Conservation (phyloP, 768 basidiomycete genomes). For the Agaricus subrufescens region DNA sequence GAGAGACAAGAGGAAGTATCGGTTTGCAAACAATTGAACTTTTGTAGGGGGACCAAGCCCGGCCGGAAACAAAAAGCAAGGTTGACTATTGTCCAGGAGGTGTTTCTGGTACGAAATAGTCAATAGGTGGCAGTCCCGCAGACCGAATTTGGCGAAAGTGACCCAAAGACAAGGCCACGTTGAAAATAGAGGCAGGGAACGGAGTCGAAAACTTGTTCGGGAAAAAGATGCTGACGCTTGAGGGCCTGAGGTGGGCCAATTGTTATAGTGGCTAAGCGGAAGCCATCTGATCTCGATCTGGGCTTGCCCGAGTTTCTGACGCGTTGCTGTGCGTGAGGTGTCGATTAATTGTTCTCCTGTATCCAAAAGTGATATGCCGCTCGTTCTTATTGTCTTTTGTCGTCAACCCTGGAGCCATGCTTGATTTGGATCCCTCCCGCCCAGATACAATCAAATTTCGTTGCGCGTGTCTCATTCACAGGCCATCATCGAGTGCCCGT, state of each 20-base stretch:
- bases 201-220: too few species aligned
- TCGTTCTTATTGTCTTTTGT: slow-evolving; percentile 12
- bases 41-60: slow-evolving; percentile 9
- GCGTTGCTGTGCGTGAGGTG: slow-evolving; percentile 6
- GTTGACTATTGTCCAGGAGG: slow-evolving; percentile 9
- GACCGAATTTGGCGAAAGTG: slow-evolving; percentile 5
- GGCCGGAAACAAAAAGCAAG: slow-evolving; percentile 10
- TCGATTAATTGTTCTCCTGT: slow-evolving; percentile 13
- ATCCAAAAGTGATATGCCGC: slow-evolving; percentile 11
- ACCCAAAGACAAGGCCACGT: slow-evolving; percentile 3
- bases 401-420: slow-evolving; percentile 7
- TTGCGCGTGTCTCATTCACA: not conserved
- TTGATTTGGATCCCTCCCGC: slow-evolving; percentile 4
- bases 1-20: slow-evolving; percentile 9
- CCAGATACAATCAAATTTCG: slow-evolving; percentile 5
- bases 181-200: slow-evolving; percentile 10
- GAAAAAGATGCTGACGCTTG: not conserved
- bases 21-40: slow-evolving; percentile 5
- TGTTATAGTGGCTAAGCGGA: slow-evolving; percentile 3
- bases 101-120: not conserved
- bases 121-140: not conserved
- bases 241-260: slow-evolving; percentile 1
- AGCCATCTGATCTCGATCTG: slow-evolving; percentile 9
- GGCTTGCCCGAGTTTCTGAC: slow-evolving; percentile 3
- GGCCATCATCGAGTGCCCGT: not conserved